Conservation (phyloP, 192 early-diverging fungal species). For the Chytriomyces sp. region DNA sequence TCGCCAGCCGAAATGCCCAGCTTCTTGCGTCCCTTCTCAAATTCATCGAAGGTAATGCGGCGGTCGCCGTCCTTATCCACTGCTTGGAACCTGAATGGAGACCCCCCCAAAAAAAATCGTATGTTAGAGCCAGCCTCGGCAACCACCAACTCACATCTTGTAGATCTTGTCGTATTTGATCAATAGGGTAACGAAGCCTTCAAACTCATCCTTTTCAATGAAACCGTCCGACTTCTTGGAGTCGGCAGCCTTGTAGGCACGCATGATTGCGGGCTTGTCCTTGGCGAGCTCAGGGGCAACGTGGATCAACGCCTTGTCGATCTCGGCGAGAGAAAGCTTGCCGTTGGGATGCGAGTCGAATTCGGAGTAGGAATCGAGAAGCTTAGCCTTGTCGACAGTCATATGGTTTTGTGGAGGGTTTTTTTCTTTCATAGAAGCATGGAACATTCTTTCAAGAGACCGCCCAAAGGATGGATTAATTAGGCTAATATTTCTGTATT, state of each 20-base stretch:
- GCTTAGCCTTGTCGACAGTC: not conserved
- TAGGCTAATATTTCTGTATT: not conserved
- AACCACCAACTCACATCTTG: slow-evolving; percentile 13
- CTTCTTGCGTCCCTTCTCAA: slow-evolving; percentile 21
- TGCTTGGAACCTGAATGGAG: slow-evolving; percentile 20
- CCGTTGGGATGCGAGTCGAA: slow-evolving; percentile 44
- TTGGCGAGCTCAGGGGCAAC: slow-evolving; percentile 27
- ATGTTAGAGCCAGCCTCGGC: too few relatives aligned
- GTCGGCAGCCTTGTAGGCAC: slow-evolving; percentile 45
- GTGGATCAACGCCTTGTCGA: slow-evolving; percentile 30
- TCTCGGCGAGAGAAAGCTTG: slow-evolving; percentile 41
- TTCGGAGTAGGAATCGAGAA: not conserved
- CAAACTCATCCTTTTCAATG: slow-evolving; percentile 36
- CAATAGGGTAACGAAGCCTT: slow-evolving; percentile 19
- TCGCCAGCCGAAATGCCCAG: slow-evolving; percentile 7
- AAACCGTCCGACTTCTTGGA: slow-evolving; percentile 34
- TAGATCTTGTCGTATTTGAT: slow-evolving; percentile 30
- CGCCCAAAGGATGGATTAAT: too few relatives aligned
- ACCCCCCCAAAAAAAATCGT: too few relatives aligned
- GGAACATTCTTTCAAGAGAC: too few relatives aligned
- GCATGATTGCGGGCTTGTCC: slow-evolving; percentile 39
- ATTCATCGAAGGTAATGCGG: slow-evolving; percentile 34
- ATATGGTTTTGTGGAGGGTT: not conserved
- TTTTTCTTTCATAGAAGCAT: too few relatives aligned
- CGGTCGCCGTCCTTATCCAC: slow-evolving; percentile 38